Evolutionary conservation across 2,329 filamentous ascomycete species (phyloP).

Genomic region (Arthrobotrys conoides): DNA sequence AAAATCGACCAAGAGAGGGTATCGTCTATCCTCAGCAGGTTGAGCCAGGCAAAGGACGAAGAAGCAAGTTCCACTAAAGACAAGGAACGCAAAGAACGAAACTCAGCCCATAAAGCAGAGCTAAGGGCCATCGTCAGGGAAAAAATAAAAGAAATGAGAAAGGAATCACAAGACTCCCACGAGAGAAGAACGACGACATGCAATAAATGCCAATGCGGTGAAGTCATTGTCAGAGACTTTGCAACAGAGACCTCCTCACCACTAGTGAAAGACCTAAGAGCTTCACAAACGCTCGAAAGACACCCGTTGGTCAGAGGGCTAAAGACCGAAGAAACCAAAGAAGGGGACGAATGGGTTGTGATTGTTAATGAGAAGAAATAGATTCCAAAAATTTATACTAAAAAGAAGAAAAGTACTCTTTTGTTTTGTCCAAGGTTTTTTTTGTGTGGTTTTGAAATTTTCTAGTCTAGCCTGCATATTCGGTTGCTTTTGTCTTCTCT

Average conservation of each 20-base stretch:
- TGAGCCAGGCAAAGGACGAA: constrained; percentile 18
- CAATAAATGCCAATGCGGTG: constrained; percentile 17
- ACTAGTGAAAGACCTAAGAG: constrained; percentile 43
- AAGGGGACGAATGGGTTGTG: constrained; percentile 51
- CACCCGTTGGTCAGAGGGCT: constrained; percentile 44
- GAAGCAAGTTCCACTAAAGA: constrained; percentile 5
- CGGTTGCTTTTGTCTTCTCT: constrained; percentile 22
- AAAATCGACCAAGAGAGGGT: constrained; percentile 35
- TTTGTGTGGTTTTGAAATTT: constrained; percentile 6
- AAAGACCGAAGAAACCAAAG: constrained; percentile 35
- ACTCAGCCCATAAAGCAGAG: constrained; percentile 3
- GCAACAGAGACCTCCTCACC: constrained; percentile 28
- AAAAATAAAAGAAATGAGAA: constrained; percentile 19
- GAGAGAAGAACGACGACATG: neutral
- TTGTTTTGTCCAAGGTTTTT: constrained; percentile 5
- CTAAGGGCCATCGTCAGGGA: neutral
- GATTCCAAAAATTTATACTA: constrained; percentile 4
- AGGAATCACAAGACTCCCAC: neutral
- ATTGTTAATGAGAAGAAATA: constrained; percentile 34
- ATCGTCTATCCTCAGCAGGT: constrained; percentile 35
- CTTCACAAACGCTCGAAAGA: constrained; percentile 42
- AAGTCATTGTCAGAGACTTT: constrained; percentile 46
- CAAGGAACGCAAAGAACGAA: constrained; percentile 13
- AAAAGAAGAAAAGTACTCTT: constrained; percentile 43
- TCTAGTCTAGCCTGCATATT: neutral